phyloP scores from a whole-genome alignment of 805 yeast genomes.

The Metschnikowia kofuensis region DNA sequence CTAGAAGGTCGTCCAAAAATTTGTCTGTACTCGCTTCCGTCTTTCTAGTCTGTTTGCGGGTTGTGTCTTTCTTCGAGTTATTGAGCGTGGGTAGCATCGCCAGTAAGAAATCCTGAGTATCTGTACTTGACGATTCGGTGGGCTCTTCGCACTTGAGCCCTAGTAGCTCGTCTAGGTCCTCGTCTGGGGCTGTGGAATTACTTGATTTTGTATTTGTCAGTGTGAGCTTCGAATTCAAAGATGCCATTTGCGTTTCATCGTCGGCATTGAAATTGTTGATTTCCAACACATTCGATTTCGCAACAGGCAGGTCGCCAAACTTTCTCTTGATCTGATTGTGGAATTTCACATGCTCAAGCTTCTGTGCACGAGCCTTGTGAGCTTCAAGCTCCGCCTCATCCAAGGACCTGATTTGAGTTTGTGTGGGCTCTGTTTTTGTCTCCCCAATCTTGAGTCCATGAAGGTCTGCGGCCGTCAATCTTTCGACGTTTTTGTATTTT shows the following conservation, averaged over 20 bases:
- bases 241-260: slow-evolving; percentile 24
- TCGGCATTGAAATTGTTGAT: slow-evolving; percentile 30
- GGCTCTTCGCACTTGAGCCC: slow-evolving; percentile 2
- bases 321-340: slow-evolving; percentile 28
- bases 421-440: background rate
- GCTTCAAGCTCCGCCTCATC: slow-evolving; percentile 27
- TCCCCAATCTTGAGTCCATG: slow-evolving; percentile 38
- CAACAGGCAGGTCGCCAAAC: slow-evolving; percentile 18
- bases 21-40: slow-evolving; percentile 2
- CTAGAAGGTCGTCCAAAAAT: slow-evolving; percentile 20
- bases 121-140: background rate
- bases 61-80: background rate
- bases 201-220: background rate
- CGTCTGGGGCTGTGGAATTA: background rate
- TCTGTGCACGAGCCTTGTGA: slow-evolving; percentile 22
- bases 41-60: background rate
- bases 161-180: slow-evolving; percentile 15
- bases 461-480: slow-evolving; percentile 26
- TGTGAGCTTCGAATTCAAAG: slow-evolving; percentile 23
- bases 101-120: slow-evolving; percentile 3
- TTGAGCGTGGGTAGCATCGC: slow-evolving; percentile 2
- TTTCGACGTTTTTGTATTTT: slow-evolving; percentile 19
- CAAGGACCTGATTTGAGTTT: slow-evolving; percentile 17
- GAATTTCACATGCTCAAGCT: slow-evolving; percentile 27
- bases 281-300: slow-evolving; percentile 27